Conservation (phyloP, 2,329 filamentous ascomycete genomes). For the Polytolypa hystricis region DNA sequence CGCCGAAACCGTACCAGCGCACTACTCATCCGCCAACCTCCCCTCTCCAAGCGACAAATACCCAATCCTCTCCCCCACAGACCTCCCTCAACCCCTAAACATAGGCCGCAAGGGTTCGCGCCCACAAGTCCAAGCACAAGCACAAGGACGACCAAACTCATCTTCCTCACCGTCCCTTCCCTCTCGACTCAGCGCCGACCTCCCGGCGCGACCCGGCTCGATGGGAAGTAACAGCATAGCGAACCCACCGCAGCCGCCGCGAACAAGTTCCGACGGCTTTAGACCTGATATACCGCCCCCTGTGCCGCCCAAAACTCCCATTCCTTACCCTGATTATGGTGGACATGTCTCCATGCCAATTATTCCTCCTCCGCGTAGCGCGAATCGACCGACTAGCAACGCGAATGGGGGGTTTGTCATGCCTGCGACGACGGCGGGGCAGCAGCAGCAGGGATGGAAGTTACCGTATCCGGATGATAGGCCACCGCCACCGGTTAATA, state of each 20-base stretch:
- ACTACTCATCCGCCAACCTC: constrained; percentile 26
- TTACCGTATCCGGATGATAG: constrained; percentile 76
- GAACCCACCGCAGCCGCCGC: no score
- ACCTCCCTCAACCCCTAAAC: constrained; percentile 39
- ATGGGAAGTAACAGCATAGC: no score
- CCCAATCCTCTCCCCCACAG: constrained; percentile 50
- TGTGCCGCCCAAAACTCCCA: constrained; percentile 65
- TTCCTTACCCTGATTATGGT: constrained; percentile 40
- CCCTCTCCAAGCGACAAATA: constrained; percentile 59
- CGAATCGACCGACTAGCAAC: constrained; percentile 12
- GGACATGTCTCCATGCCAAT: constrained; percentile 23
- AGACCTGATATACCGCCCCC: constrained; percentile 47
- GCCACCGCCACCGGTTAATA: constrained; percentile 73
- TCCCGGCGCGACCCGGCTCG: no score
- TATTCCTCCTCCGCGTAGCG: constrained; percentile 27
- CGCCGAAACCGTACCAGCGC: constrained; percentile 29
- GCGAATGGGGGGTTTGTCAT: constrained; percentile 8
- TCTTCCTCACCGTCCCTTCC: constrained; percentile 13
- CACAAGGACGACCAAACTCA: constrained; percentile 16
- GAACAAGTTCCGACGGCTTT: background rate
- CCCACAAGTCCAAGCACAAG: constrained; percentile 11
- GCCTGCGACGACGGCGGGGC: no score
- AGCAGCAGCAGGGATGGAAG: constrained; percentile 17
- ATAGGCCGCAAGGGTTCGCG: constrained; percentile 19
- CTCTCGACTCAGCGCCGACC: constrained; percentile 28